phyloP scores from a whole-genome alignment of 352 stramenopile species.

The Globisporangium takayamanum region DNA sequence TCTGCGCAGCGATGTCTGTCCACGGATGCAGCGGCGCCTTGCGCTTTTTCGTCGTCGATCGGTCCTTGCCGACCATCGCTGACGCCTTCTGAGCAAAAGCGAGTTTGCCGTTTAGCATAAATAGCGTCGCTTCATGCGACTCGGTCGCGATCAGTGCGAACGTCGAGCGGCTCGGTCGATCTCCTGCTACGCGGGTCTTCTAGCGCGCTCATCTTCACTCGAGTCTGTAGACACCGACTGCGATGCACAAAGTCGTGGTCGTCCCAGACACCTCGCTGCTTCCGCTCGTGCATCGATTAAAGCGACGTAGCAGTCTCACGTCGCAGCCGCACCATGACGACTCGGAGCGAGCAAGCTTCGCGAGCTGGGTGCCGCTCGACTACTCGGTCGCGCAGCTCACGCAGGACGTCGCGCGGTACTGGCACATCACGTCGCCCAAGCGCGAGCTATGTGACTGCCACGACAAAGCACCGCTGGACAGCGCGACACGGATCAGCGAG shows the following conservation, averaged over 20 bases:
- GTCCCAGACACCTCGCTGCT: constrained; percentile 12
- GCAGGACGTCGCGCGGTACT: constrained; percentile 40
- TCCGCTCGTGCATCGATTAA: background rate
- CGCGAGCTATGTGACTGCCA: constrained; percentile 32
- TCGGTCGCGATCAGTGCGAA: too few relatives aligned
- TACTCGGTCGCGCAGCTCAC: constrained; percentile 39
- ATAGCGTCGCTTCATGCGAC: too few relatives aligned
- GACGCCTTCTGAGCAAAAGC: too few relatives aligned
- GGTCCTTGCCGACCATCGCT: constrained; percentile 10
- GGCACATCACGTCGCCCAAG: constrained; percentile 33
- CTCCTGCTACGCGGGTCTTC: too few relatives aligned
- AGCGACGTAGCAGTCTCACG: background rate
- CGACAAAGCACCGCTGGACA: constrained; percentile 14
- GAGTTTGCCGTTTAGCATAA: too few relatives aligned
- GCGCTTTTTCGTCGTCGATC: constrained; percentile 20
- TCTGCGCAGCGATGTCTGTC: constrained; percentile 25
- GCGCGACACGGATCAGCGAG: constrained; percentile 15
- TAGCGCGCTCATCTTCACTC: background rate
- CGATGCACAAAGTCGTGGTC: constrained; percentile 37
- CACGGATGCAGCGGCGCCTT: constrained; percentile 24
- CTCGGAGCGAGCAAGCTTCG: constrained; percentile 9
- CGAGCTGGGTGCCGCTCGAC: constrained; percentile 44
- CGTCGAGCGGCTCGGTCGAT: background rate
- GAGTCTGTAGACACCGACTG: background rate
- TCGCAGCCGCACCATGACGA: background rate